These are phyloP conservation scores for Penicillium diatomitis DNA, from an alignment of 495 filamentous ascomycete species.

Conservation along the genomic window DNA sequence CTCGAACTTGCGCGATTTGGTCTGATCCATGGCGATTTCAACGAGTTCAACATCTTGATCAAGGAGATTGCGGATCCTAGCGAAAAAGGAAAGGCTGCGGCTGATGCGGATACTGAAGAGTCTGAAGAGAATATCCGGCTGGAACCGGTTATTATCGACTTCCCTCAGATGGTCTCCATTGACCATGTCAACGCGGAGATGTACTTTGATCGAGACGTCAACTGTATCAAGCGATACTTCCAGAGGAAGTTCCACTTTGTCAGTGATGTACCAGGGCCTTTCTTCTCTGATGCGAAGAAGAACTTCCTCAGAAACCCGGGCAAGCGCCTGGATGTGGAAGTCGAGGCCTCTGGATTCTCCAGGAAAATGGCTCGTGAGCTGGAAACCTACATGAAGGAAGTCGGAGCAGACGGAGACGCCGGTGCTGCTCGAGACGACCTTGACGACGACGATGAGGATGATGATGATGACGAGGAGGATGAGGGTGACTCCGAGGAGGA, in stretches of 20 bases:
- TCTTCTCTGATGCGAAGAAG: constrained; percentile 74
- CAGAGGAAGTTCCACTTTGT: constrained; percentile 79
- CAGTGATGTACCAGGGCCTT: constrained; percentile 72
- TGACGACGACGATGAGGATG: constrained; percentile 32
- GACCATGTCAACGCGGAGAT: constrained; percentile 86
- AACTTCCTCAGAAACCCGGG: constrained; percentile 53
- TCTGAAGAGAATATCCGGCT: constrained; percentile 27
- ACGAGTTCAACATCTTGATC: constrained; percentile 97
- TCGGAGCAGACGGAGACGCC: constrained; percentile 50
- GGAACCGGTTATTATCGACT: constrained; percentile 81
- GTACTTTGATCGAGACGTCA: constrained; percentile 92
- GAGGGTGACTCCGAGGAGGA: constrained; percentile 12
- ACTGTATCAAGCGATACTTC: constrained; percentile 91
- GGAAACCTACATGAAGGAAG: constrained; percentile 75
- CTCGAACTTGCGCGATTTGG: constrained; percentile 76
- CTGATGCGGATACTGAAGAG: constrained; percentile 18
- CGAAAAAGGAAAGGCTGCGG: constrained; percentile 27
- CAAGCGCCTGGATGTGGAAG: constrained; percentile 72
- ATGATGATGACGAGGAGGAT: constrained; percentile 25
- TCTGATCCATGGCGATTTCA: constrained; percentile 96
- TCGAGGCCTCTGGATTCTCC: constrained; percentile 89
- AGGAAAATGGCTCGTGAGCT: constrained; percentile 92
- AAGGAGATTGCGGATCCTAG: constrained; percentile 52
- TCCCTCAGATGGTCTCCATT: constrained; percentile 96
- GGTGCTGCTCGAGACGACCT: constrained; percentile 23